phyloP scores from a whole-genome alignment of 129 eudicot genomes.

The Lactuca saligna region DNA sequence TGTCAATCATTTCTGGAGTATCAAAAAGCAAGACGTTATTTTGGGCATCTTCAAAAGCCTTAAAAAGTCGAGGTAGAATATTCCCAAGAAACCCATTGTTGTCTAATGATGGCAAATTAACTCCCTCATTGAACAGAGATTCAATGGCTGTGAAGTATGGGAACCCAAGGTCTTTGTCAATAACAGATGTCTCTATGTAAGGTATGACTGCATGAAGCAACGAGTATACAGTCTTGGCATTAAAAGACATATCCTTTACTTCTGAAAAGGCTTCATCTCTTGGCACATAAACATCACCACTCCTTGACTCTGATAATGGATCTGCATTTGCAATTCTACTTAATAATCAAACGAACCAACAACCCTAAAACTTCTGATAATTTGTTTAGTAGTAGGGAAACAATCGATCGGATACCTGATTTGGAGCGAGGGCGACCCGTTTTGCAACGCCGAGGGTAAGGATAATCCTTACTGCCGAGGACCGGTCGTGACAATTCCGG shows the following conservation, averaged over 20 bases:
- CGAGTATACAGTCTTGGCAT: slow-evolving; percentile 39
- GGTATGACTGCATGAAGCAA: slow-evolving; percentile 59
- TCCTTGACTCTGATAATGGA: slow-evolving; percentile 53
- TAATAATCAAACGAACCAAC: background rate
- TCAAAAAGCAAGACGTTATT: slow-evolving; percentile 54
- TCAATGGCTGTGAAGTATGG: slow-evolving; percentile 69
- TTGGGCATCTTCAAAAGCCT: slow-evolving; percentile 31
- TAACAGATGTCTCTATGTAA: slow-evolving; percentile 29
- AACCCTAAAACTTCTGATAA: background rate
- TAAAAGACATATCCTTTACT: slow-evolving; percentile 43
- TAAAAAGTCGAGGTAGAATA: slow-evolving; percentile 51
- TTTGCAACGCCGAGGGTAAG: slow-evolving; percentile 89
- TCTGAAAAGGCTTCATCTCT: slow-evolving; percentile 78
- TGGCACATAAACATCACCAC: slow-evolving; percentile 52
- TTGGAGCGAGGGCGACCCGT: slow-evolving; percentile 62
- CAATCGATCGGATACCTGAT: slow-evolving; percentile 14
- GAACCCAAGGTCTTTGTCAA: slow-evolving; percentile 47
- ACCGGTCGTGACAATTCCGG: slow-evolving; percentile 56
- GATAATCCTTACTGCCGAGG: slow-evolving; percentile 60
- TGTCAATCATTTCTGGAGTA: slow-evolving; percentile 53
- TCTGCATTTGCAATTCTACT: slow-evolving; percentile 34
- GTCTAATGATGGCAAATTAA: slow-evolving; percentile 28
- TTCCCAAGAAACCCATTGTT: slow-evolving; percentile 20
- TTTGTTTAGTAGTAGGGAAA: background rate
- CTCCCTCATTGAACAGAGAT: slow-evolving; percentile 51